These are phyloP conservation scores for Ramalina intermedia DNA, from an alignment of 495 filamentous ascomycete genomes.

Conservation along the genomic window DNA sequence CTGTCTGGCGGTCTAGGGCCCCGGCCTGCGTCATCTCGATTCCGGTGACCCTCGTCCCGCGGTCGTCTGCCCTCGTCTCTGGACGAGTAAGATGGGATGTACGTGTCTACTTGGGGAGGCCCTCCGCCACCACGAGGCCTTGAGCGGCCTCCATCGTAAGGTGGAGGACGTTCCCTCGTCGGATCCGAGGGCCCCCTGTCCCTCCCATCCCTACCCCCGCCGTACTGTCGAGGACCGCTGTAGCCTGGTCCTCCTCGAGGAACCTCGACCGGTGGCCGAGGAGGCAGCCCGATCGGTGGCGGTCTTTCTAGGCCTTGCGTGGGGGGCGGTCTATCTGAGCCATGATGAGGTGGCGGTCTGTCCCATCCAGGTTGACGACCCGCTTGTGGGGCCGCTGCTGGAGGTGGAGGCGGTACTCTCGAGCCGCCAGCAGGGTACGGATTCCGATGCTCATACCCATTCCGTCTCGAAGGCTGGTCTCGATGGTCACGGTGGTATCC, in stretches of 20 bases:
- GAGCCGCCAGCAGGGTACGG: constrained; percentile 42
- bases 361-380: constrained; percentile 15
- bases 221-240: constrained; percentile 3
- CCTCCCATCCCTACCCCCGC: not conserved
- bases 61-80: constrained; percentile 10
- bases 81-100: constrained; percentile 17
- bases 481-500: constrained; percentile 9
- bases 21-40: constrained; percentile 13
- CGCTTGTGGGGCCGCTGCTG: constrained; percentile 9
- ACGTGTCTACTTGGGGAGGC: constrained; percentile 15
- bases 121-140: not conserved
- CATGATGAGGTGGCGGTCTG: constrained; percentile 1
- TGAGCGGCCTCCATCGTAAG: constrained; percentile 1
- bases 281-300: constrained; percentile 13
- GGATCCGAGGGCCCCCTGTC: constrained; percentile 2
- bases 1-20: constrained; percentile 12
- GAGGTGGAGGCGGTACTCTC: constrained; percentile 67
- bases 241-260: constrained; percentile 11
- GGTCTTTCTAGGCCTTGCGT: not conserved
- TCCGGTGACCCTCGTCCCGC: constrained; percentile 4
- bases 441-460: constrained; percentile 9
- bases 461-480: constrained; percentile 7
- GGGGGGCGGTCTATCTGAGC: no score
- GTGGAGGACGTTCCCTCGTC: constrained; percentile 3
- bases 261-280: constrained; percentile 13